Evolutionary conservation across 1,284 basidiomycete species (phyloP), one percentile per base, ranked within the genome.

Genomic region (Cerrena zonata): DNA sequence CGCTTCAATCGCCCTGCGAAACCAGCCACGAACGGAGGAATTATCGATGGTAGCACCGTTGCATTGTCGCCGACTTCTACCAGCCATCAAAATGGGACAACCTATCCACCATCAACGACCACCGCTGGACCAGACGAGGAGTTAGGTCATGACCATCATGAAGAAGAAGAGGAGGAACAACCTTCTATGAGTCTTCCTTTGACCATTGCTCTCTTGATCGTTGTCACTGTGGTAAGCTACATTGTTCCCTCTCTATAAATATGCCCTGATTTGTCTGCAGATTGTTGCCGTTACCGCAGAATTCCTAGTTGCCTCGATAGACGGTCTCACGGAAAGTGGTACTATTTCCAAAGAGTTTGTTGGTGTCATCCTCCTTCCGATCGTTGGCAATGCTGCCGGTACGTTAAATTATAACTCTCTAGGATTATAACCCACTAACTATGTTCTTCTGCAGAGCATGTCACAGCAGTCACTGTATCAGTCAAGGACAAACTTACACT

Each of bases 281-380:
- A 59, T 81, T 22, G 80, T 85, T 4, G 82, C 82, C 2, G 67
- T 92, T 24, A 89, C 86, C 13, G 89, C 91, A 15, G 92, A 94
- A 59, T 87, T 77, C 67, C 72, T 95, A 27, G 89, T 94, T 2
- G 82, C 82, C 57, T 85, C 87, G 2, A 90, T 94, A 71, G 78
- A 80, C 44, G 79, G 78, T 83, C 58, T 86, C 88, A 0, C 66
- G 65, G 0, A 71, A 18, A 21, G 39, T 19, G 49, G 49, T 2
- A 12, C 71, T 26, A 76, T 91, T 58, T 76, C 76, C 60, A 84
- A 85, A 60, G 84, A 89, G 60, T 94, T 91, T 74, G 78, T 94
- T 45, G 91, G 83, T 2, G 68, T 95, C 11, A 91, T 98, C 57
- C 68, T 98, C 4, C 75, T 98, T 2, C 94, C 94, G 2, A 82